Evolutionary conservation across 768 basidiomycete species (phyloP), one percentile per base, ranked within the genome.

Genomic region (Boletellus ananiceps): DNA sequence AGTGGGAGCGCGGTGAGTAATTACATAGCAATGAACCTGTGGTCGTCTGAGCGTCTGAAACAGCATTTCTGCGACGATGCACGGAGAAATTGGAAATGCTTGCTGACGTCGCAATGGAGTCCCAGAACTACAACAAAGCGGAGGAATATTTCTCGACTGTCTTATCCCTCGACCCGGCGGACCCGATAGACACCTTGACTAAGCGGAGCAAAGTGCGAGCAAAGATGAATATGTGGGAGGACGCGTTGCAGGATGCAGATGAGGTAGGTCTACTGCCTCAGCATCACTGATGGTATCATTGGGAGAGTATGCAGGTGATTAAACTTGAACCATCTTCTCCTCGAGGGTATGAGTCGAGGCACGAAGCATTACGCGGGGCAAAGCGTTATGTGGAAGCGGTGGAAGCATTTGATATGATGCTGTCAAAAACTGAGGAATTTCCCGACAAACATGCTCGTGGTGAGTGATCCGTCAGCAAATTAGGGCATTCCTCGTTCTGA

Each of bases 231-330:
- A 19, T 19, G 19, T 19, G 19, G 19, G 19, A 49, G 1, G 52
- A 51, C 15, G 49, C 55, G 1, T 18, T 61, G 36, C 33, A 31
- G 1, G 55, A 60, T 14, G 56, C 59, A 13, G 40, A 60, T 16
- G 16, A 47, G 23, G 59, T 52, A 46, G 11, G 14, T 25, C 32
- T 25, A 9, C 5, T 8, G 5, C 31, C 18, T 32, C 16, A 18
- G 12, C 18, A 25, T 13, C 14, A 2, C 41, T 8, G 29, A 32
- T 19, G 4, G 5, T 6, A n/a, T 8, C 3, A 33, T 11, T 33
- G 19, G 3, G 12, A 19, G 14, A 25, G 6, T 14, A 3, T 18
- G 5, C 18, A 43, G 42, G 13, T 15, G 6, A 33, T 33, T 12
- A 8, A 12, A 8, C 18, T 21, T 12, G 31, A 33, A 5, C 18